A percentile compares a stretch with the other conserved stretches of the same genome.
These are phyloP conservation scores for Fusarium nanum DNA, from an alignment of 2,329 filamentous ascomycete species.

Conservation along the genomic window DNA sequence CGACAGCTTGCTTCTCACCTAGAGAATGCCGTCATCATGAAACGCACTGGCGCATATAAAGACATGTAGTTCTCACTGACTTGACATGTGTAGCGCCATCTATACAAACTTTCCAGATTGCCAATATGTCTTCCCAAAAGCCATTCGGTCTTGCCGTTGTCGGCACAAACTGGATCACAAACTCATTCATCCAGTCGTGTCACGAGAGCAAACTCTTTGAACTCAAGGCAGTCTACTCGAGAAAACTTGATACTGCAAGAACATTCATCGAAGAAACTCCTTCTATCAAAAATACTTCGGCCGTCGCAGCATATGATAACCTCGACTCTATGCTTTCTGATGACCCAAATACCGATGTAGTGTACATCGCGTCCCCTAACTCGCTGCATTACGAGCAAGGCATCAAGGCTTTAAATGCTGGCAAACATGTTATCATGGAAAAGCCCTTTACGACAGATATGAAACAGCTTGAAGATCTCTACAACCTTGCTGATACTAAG, in stretches of 20 bases:
- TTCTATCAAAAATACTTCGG: conserved; percentile 15
- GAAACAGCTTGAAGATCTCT: conserved; percentile 22
- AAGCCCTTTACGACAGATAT: conserved; percentile 37
- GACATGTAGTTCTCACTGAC: neutral
- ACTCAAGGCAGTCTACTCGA: conserved; percentile 32
- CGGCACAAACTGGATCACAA: conserved; percentile 41
- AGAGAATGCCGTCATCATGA: neutral
- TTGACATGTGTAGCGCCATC: too few species aligned
- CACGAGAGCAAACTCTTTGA: conserved; percentile 32
- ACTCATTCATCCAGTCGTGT: conserved; percentile 35
- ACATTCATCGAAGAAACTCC: conserved; percentile 30
- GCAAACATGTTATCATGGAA: conserved; percentile 36
- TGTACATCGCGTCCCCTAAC: conserved; percentile 14
- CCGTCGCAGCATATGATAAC: conserved; percentile 15
- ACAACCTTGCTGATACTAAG: conserved; percentile 31
- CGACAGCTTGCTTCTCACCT: too few species aligned
- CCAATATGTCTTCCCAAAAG: conserved; percentile 16
- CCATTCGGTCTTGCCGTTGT: conserved; percentile 34
- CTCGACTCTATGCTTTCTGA: conserved; percentile 25
- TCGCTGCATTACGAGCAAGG: conserved; percentile 35
- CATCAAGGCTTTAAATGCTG: conserved; percentile 11
- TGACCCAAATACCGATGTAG: neutral
- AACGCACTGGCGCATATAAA: neutral
- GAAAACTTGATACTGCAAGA: conserved; percentile 28
- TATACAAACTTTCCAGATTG: too few species aligned